Base-by-base conservation (phyloP, 345 rosid species). In the Bruguiera sexangula region DNA sequence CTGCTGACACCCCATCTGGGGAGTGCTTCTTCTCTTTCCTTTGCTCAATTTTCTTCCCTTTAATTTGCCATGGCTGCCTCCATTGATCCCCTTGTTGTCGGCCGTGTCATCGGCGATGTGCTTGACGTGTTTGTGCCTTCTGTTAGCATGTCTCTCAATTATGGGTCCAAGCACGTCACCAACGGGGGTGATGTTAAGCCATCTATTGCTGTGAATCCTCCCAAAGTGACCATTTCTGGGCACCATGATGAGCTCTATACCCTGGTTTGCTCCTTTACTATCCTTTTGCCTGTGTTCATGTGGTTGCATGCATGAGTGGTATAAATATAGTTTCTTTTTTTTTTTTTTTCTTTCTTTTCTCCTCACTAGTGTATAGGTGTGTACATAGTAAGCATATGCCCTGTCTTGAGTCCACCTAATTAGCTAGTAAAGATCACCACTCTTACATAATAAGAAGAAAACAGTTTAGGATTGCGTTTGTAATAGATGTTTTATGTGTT, bases 101-200 rank as follows among this genome's bases (percentile, higher is more conserved):
- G 96, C 29, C 83, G 96, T 13, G 91, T 92, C 43, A 90, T 92
- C 19, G 98, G 96, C 1, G 98, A 92, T 64, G 96, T 92, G 8
- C 74, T 92, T 62, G 96, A 90, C 77, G 85, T 88, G 95, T 92
- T 92, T 67, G 82, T 87, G 21, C 98, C 98, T 1, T 69, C 75
- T 13, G 85, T 84, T 46, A 75, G 21, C 68, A 85, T 88, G 91
- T 83, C 85, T 48, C 90, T 85, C 53, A 75, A 81, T 82, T 92
- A 77, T 36, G 89, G 91, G 9, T 63, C 92, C 13, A 92, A 87
- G 76, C 96, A 92, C 67, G 86, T 92, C 73, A 82, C 84, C 22
- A 90, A 87, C 72, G 95, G 96, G 36, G 88, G 98, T 30, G 92
- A 92, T 66, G 76, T 92, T 73, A 92, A 92, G 83, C 98, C 98